Evolutionary conservation across 306 rosid species (phyloP).

Genomic region (Herpetospermum pedunculosum): DNA sequence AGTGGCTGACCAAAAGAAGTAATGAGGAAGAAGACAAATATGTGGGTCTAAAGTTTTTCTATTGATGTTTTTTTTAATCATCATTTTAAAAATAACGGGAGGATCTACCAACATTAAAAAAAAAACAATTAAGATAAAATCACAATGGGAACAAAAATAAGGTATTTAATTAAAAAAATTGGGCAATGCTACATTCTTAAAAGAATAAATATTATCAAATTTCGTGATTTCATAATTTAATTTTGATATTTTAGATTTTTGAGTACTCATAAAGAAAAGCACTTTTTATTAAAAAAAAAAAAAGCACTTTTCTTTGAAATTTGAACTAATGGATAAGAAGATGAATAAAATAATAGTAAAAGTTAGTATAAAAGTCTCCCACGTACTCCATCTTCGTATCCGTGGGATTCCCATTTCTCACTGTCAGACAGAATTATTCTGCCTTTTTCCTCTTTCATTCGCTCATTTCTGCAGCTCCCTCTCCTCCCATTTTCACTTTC

Average conservation of each 20-base stretch:
- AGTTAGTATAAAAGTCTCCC: not conserved
- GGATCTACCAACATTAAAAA: too few relatives aligned
- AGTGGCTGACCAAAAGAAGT: too few relatives aligned
- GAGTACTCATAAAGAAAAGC: not conserved
- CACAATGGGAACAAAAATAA: too few relatives aligned
- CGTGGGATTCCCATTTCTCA: slow-evolving; percentile 1
- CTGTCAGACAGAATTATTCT: not conserved
- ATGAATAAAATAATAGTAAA: not conserved
- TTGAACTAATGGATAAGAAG: not conserved
- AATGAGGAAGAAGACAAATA: too few relatives aligned
- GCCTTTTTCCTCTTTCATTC: not conserved
- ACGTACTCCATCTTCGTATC: not conserved
- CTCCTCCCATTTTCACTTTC: not conserved
- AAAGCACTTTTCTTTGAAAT: not conserved
- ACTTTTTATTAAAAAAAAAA: not conserved
- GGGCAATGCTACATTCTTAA: too few relatives aligned
- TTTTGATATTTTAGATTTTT: not conserved
- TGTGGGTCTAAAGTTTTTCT: too few relatives aligned
- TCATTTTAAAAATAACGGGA: too few relatives aligned
- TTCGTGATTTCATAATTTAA: too few relatives aligned
- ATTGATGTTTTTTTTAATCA: too few relatives aligned
- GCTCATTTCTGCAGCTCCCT: not conserved
- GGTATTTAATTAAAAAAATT: too few relatives aligned
- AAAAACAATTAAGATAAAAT: too few relatives aligned
- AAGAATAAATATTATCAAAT: too few relatives aligned